Evolutionary conservation across 106 monocot genomes (phyloP).

Genomic region (Dendrobium nobile): DNA sequence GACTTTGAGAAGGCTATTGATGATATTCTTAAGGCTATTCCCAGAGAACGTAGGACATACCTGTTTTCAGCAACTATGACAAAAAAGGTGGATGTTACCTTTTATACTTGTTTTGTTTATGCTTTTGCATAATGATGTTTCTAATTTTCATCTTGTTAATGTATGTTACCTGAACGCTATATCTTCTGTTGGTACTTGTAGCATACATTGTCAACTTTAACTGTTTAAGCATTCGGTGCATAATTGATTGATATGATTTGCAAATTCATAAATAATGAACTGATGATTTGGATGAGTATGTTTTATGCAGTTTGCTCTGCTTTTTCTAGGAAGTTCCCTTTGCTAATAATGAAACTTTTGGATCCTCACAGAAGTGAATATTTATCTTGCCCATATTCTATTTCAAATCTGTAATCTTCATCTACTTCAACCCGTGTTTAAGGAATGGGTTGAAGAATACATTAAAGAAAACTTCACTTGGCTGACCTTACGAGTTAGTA

Average conservation of each 20-base stretch:
- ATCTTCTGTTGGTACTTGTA: background rate
- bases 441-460: too few relatives aligned
- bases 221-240: background rate
- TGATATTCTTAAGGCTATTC: constrained; percentile 82
- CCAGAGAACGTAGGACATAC: constrained; percentile 77
- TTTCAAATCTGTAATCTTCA: background rate
- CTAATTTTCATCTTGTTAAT: background rate
- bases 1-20: constrained; percentile 94
- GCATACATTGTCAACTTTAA: background rate
- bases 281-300: background rate
- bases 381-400: background rate
- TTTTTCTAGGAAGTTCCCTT: background rate
- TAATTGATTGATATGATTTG: background rate
- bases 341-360: background rate
- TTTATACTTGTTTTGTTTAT: background rate
- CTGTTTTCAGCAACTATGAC: constrained; percentile 99
- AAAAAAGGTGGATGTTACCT: constrained; percentile 53
- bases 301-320: background rate
- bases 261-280: background rate
- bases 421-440: too few relatives aligned
- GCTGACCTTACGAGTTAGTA: too few relatives aligned
- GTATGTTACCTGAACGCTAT: background rate
- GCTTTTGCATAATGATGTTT: background rate
- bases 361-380: background rate
- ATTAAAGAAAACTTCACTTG: too few relatives aligned